Evolutionary conservation across 202 grass and related monocot species (phyloP).

Genomic region (Brachypodium distachyon): DNA sequence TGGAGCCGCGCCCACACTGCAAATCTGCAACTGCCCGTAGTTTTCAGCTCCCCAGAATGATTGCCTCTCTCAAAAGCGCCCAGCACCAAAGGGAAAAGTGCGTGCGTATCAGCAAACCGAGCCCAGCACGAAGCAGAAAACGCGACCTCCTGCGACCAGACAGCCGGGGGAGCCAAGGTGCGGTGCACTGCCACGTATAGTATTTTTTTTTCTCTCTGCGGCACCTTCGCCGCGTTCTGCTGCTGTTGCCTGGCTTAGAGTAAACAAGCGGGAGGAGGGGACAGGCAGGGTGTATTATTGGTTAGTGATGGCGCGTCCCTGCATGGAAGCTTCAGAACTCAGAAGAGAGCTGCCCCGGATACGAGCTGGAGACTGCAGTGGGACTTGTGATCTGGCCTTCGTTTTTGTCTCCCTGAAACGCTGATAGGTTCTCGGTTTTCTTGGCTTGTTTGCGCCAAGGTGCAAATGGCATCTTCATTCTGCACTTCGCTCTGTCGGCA

Average conservation of each 20-base stretch:
- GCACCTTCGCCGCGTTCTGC: conserved; percentile 18
- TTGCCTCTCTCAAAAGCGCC: background rate
- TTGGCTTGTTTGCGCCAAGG: background rate
- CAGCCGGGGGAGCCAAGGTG: background rate
- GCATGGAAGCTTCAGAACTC: conserved; percentile 35
- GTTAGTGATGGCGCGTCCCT: background rate
- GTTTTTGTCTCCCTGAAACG: background rate
- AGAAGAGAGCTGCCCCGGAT: conserved; percentile 31
- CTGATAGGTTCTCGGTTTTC: background rate
- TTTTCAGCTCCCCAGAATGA: conserved; percentile 10
- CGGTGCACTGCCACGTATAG: background rate
- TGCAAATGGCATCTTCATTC: background rate
- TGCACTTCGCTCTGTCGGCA: no score
- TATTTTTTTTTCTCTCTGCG: background rate
- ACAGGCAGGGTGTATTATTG: conserved; percentile 12
- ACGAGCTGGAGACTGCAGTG: background rate
- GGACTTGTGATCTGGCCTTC: conserved; percentile 8
- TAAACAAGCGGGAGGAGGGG: background rate
- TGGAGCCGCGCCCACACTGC: background rate
- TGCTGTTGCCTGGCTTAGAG: background rate
- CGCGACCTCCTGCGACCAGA: background rate
- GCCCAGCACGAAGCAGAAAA: background rate
- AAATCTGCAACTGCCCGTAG: background rate
- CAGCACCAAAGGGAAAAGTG: background rate
- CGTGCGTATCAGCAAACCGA: background rate